Evolutionary conservation across 345 rosid genomes (phyloP).

Genomic region (Odontarrhena argentea): DNA sequence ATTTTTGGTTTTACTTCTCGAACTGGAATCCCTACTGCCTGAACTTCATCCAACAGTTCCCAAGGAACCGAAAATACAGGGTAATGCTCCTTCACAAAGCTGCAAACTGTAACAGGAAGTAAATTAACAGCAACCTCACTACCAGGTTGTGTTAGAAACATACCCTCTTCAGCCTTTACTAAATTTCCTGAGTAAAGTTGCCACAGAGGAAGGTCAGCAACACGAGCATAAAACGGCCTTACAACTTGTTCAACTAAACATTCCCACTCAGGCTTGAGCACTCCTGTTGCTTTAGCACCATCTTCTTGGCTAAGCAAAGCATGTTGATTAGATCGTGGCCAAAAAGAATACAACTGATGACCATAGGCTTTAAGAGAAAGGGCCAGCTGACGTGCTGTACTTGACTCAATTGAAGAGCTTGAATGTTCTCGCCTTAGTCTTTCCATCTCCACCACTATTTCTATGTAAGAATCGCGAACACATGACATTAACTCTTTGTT

Average conservation of each 20-base stretch:
- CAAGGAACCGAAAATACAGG: conserved; percentile 93
- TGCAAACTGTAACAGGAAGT: conserved; percentile 91
- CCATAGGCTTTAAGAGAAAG: conserved; percentile 70
- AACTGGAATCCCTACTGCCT: conserved; percentile 68
- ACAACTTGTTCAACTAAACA: conserved; percentile 77
- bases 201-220: conserved; percentile 92
- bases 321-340: conserved; percentile 70
- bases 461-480: conserved; percentile 82
- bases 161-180: conserved; percentile 92
- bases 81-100: conserved; percentile 93
- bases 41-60: conserved; percentile 85
- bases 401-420: conserved; percentile 60
- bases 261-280: conserved; percentile 65
- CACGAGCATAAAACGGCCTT: conserved; percentile 80
- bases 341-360: conserved; percentile 75
- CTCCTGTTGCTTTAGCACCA: conserved; percentile 43
- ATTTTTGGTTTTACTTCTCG: conserved; percentile 90
- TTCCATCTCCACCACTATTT: conserved; percentile 87
- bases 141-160: conserved; percentile 95
- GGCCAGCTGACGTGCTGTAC: conserved; percentile 49
- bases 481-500: conserved; percentile 89
- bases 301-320: conserved; percentile 40
- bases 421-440: conserved; percentile 71
- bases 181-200: conserved; percentile 87
- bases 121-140: conserved; percentile 70